Conservation (phyloP, 768 basidiomycete species). For the Leccinum incarnatum region DNA sequence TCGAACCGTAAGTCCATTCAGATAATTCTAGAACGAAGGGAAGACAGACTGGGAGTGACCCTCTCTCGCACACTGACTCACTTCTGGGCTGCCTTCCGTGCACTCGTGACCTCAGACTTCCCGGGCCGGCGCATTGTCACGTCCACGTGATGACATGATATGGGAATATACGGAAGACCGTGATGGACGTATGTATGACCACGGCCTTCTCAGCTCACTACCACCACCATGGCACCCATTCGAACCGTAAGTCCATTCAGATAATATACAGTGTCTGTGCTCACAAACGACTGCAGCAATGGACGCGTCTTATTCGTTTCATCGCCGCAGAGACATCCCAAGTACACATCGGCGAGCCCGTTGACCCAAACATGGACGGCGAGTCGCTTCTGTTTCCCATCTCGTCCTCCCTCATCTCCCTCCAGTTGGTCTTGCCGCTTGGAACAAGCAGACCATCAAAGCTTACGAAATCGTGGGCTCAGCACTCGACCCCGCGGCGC, state of each 20-base stretch:
- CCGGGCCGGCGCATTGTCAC: no score
- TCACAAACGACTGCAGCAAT: constrained; percentile 31
- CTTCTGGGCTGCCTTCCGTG: no score
- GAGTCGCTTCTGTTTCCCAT: constrained; percentile 4
- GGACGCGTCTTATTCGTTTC: constrained; percentile 82
- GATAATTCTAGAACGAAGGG: no score
- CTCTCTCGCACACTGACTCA: no score
- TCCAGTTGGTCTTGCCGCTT: constrained; percentile 59
- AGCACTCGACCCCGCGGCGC: constrained; percentile 61
- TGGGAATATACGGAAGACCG: constrained; percentile 14
- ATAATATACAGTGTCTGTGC: neutral
- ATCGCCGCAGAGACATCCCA: constrained; percentile 70
- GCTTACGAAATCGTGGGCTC: constrained; percentile 74
- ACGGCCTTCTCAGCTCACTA: constrained; percentile 1
- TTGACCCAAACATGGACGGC: constrained; percentile 68
- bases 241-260: constrained; percentile 42
- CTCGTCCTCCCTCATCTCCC: neutral
- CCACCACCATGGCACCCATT: constrained; percentile 53
- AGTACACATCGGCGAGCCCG: constrained; percentile 76
- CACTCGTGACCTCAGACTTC: no score
- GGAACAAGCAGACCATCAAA: constrained; percentile 52
- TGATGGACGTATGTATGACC: neutral
- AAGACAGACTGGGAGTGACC: no score
- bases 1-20: constrained; percentile 42
- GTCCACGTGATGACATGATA: constrained; percentile 31